These are phyloP conservation scores for Cercophora newfieldiana DNA, from an alignment of 495 filamentous ascomycete genomes.

Conservation along the genomic window DNA sequence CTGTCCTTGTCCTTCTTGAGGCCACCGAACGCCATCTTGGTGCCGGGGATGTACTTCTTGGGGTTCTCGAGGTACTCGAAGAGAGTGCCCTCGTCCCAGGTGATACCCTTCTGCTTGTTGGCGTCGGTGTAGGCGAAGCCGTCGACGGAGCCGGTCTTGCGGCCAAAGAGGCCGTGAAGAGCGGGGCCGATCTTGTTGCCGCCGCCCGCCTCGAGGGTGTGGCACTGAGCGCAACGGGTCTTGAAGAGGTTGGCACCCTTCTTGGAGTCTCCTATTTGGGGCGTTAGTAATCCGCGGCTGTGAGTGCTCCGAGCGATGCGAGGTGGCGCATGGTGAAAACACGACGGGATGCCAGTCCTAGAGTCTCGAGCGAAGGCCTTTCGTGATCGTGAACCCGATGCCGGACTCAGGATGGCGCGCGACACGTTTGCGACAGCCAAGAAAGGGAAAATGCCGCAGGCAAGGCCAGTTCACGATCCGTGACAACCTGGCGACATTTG, in stretches of 20 bases:
- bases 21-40: constrained; percentile 99
- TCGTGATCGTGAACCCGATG: background rate
- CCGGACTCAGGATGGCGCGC: background rate
- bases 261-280: constrained; percentile 76
- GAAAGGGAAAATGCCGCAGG: constrained; percentile 41
- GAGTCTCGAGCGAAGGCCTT: background rate
- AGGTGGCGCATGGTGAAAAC: background rate
- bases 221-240: constrained; percentile 98
- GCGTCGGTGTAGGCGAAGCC: constrained; percentile 98
- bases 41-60: constrained; percentile 84
- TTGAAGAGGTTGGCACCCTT: constrained; percentile 99
- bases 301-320: background rate
- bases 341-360: background rate
- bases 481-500: background rate
- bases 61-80: constrained; percentile 60
- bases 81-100: constrained; percentile 84
- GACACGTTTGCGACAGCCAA: constrained; percentile 15
- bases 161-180: constrained; percentile 95
- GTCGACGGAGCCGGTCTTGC: constrained; percentile 85
- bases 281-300: constrained; percentile 36
- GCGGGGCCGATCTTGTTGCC: constrained; percentile 98
- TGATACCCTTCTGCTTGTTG: constrained; percentile 95
- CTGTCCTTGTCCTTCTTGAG: constrained; percentile 99
- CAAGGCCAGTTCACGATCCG: constrained; percentile 8
- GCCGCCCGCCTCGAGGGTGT: constrained; percentile 84